Evolutionary conservation across 2,329 filamentous ascomycete genomes (phyloP).

Genomic region (Aureobasidium uvarum): DNA sequence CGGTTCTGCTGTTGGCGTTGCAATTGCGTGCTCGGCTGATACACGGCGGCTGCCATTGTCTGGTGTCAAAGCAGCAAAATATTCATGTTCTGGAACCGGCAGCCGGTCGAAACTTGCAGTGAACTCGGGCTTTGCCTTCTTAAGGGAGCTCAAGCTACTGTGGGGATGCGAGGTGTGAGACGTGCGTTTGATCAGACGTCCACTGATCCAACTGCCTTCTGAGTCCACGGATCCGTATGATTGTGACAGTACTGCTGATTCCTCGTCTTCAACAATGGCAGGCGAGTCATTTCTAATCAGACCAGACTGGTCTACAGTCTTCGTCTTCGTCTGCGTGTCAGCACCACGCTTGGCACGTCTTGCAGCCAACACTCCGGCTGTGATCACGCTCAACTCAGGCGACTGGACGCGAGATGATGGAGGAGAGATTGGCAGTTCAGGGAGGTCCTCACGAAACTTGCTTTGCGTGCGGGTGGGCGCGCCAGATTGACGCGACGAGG

Average conservation of each 20-base stretch:
- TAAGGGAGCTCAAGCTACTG: conserved; percentile 49
- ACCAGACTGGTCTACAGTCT: conserved; percentile 44
- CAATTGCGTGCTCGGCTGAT: conserved; percentile 10
- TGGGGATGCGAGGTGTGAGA: conserved; percentile 48
- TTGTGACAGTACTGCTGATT: conserved; percentile 58
- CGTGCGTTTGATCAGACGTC: conserved; percentile 57
- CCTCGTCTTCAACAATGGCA: conserved; percentile 8
- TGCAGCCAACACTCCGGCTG: conserved; percentile 43
- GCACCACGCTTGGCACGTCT: conserved; percentile 38
- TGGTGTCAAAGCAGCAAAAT: conserved; percentile 55
- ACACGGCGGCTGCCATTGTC: conserved; percentile 27
- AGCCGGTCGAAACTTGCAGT: conserved; percentile 65
- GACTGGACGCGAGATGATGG: conserved; percentile 79
- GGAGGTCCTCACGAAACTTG: conserved; percentile 88
- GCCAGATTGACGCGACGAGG: conserved; percentile 49
- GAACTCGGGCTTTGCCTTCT: conserved; percentile 52
- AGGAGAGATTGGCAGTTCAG: conserved; percentile 81
- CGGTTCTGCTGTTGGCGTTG: conserved; percentile 26
- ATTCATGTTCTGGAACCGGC: conserved; percentile 67
- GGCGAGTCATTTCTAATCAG: conserved; percentile 35
- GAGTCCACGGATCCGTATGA: conserved; percentile 94
- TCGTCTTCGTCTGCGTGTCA: background rate
- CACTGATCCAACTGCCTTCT: conserved; percentile 93
- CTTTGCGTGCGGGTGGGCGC: conserved; percentile 79
- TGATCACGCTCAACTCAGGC: conserved; percentile 59